Base-by-base conservation (phyloP, 768 basidiomycete species). In the Boletus huronensis region DNA sequence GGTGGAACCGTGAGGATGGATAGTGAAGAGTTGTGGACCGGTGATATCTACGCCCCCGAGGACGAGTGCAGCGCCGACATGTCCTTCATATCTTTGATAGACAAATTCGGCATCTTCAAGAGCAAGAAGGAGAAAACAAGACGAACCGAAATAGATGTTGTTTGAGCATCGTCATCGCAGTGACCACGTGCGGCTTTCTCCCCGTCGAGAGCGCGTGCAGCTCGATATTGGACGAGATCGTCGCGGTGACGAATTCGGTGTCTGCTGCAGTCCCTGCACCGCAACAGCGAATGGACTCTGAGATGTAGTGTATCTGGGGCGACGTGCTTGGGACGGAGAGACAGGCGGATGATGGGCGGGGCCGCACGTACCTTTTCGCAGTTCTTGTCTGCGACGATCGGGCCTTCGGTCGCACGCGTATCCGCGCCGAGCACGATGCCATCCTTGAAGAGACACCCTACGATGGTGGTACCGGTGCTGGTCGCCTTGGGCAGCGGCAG, bases 231-330 rank as follows among this genome's bases (percentile, higher is more conserved):
- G 92, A 94, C 2, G 92, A 92, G 68, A 99, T 98, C 67, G 94
- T 81, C 14, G 92, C 93, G 44, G 97, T 98, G 32, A 85, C 87
- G 66, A 93, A 94, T 70, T 96, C 93, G 0, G 96, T 98, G 68
- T 99, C 97, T 8, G 97, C 97, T n/a, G 96, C 97, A 2, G 97
- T 98, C 57, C 97, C 97, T 1, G 97, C 97, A 64, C 97, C 97
- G 69, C 96, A 98, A 77, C 97, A 99, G 47, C 95, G 82, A 57
- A 99, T 98, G 59, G 87, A 85, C 55, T 97, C 93, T 5, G 93
- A 86, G 68, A 99, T 90, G 73, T 87, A 98, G 72, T 99, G 97
- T 64, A 99, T 99, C 96, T 98, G 60, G 23, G 26, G 53, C 1
- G 19, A 31, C n/a, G 34, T 25, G 17, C 11, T 35, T 8, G 45